Base-by-base conservation (phyloP, 2,329 filamentous ascomycete species). In the Mollisia scopiformis region DNA sequence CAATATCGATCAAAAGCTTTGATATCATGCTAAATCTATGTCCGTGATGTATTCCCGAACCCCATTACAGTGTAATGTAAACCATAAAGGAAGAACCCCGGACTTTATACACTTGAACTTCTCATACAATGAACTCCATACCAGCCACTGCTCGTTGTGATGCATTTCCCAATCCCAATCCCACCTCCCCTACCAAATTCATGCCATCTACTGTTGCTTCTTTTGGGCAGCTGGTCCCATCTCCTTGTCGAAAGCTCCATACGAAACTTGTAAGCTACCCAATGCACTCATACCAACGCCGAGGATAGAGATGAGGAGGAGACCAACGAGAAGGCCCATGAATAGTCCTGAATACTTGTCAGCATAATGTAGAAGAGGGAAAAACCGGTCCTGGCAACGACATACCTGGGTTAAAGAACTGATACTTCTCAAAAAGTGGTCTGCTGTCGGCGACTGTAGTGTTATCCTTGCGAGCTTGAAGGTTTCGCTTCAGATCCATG, bases 231-330 rank as follows among this genome's bases (percentile, higher is more conserved):
- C 82, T n/a, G 92, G 91, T 0, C 93, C 92, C 82, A 92, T 96
- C 69, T 97, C 94, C 82, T 97, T 97, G 74, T 96, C 94, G 74
- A 98, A 99, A 1, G 95, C 93, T 65, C 91, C 92, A 75, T 98
- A 98, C 1, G 92, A 91, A 30, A 98, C 92, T 75, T 97, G 84
- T 19, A 99, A 82, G 68, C 92, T 94, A 6, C 85, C 80, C 13
- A 98, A 81, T 14, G 91, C 93, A 62, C 77, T 85, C 58, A 98
- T 78, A 14, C 90, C 95, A 59, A 93, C 88, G 67, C 89, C 88
- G 6, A 97, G 80, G 67, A 98, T 93, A 28, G 85, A 79, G 62
- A 96, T 77, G 52, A 97, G 82, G 39, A 97, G 75, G 19, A 95
- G 75, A 2, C 85, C 79, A 23, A 88, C 88, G 37, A 93, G 73